phyloP scores from a whole-genome alignment of 2,329 filamentous ascomycete genomes.

The Bertia moriformis region DNA sequence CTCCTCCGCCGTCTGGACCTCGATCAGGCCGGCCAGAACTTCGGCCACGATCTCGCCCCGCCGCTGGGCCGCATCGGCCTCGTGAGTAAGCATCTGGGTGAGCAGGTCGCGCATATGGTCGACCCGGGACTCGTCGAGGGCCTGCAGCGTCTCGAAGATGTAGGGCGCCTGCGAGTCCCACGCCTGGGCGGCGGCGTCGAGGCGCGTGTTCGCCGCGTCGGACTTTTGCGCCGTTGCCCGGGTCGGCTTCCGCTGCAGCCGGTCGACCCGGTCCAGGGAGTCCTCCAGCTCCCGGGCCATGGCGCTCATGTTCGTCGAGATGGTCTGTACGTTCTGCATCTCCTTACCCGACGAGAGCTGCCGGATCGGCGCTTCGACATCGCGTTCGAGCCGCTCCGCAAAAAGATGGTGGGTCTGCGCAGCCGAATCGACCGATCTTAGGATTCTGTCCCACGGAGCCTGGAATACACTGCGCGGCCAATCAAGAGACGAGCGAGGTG shows the following conservation, averaged over 20 bases:
- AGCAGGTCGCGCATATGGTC: constrained; percentile 83
- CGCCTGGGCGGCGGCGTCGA: constrained; percentile 66
- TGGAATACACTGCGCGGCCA: constrained; percentile 70
- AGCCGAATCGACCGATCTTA: constrained; percentile 64
- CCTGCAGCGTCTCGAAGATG: constrained; percentile 84
- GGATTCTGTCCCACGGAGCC: constrained; percentile 75
- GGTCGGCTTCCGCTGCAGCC: constrained; percentile 63
- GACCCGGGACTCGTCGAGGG: constrained; percentile 73
- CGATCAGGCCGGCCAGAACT: constrained; percentile 68
- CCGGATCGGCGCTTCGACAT: constrained; percentile 74
- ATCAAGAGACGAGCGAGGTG: constrained; percentile 4
- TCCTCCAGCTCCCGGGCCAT: constrained; percentile 77
- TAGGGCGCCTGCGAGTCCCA: constrained; percentile 94
- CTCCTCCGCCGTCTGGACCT: constrained; percentile 75
- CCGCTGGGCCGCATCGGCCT: constrained; percentile 73
- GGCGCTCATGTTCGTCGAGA: constrained; percentile 64
- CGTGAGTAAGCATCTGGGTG: constrained; percentile 85
- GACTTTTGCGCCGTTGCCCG: constrained; percentile 67
- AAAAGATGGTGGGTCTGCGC: constrained; percentile 74
- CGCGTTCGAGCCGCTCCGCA: constrained; percentile 68
- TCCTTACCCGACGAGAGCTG: constrained; percentile 63
- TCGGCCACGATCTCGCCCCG: constrained; percentile 62
- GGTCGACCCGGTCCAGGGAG: constrained; percentile 74
- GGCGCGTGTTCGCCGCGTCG: constrained; percentile 54
- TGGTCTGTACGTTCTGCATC: constrained; percentile 65